These are phyloP conservation scores for Salix brachista DNA, from an alignment of 345 rosid species.

Conservation along the genomic window DNA sequence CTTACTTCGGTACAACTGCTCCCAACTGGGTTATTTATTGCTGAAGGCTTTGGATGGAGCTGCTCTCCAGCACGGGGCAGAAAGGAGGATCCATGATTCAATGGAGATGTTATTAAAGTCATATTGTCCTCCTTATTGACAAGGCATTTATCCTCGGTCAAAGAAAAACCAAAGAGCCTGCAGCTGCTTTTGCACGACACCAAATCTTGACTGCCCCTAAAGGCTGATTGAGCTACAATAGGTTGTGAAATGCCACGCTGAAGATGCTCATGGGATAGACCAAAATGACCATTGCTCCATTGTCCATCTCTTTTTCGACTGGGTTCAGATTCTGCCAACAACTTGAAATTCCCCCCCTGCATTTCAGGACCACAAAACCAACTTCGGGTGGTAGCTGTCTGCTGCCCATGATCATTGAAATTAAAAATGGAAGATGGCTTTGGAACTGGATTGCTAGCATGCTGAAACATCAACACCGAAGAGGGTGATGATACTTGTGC, in stretches of 20 bases:
- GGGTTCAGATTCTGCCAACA: constrained; percentile 5
- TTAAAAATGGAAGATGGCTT: constrained; percentile 12
- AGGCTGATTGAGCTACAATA: constrained; percentile 22
- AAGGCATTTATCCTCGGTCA: constrained; percentile 56
- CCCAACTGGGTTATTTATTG: constrained; percentile 38
- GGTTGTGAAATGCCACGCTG: constrained; percentile 29
- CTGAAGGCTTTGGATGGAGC: constrained; percentile 36
- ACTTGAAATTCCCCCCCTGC: constrained; percentile 18
- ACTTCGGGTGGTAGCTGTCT: constrained; percentile 7
- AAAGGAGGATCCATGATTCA: constrained; percentile 31
- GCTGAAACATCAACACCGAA: constrained; percentile 65
- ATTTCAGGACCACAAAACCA: constrained; percentile 16
- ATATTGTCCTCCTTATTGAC: constrained; percentile 27
- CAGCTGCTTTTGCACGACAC: constrained; percentile 65
- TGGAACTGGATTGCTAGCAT: constrained; percentile 27
- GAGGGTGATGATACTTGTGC: constrained; percentile 71
- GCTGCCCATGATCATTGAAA: constrained; percentile 25
- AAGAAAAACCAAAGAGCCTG: constrained; percentile 87
- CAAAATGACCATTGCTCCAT: constrained; percentile 13
- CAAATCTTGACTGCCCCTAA: constrained; percentile 36
- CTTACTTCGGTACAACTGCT: constrained; percentile 65
- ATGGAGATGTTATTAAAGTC: constrained; percentile 22
- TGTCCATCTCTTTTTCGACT: constrained; percentile 13
- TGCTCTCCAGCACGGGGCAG: constrained; percentile 49
- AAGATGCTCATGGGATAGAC: constrained; percentile 20